Percentiles rank a stretch among this genome's conserved stretches.
Conservation (phyloP, 805 yeast species). For the Candida endomychidarum region DNA sequence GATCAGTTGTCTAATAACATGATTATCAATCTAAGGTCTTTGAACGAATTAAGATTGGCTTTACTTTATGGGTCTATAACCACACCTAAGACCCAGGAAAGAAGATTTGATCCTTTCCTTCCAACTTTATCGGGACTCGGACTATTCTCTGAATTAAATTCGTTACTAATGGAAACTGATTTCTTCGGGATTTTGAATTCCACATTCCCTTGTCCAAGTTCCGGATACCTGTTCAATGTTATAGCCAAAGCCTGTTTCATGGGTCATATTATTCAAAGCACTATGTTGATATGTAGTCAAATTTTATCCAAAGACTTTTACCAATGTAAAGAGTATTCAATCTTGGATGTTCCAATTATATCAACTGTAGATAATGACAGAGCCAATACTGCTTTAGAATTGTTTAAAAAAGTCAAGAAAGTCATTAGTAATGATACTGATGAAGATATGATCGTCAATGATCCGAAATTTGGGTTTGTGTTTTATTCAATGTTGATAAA, state of each 20-base stretch:
- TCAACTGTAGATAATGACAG: conserved; percentile 21
- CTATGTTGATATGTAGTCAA: conserved; percentile 25
- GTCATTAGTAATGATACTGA: conserved; percentile 9
- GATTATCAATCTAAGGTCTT: conserved; percentile 56
- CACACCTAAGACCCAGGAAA: conserved; percentile 33
- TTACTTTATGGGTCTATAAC: conserved; percentile 32
- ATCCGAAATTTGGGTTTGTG: conserved; percentile 34
- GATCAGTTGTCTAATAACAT: conserved; percentile 63
- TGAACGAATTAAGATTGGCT: conserved; percentile 39
- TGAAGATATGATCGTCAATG: conserved; percentile 17
- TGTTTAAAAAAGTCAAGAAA: conserved; percentile 24
- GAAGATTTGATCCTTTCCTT: conserved; percentile 30
- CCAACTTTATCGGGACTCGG: conserved; percentile 36
- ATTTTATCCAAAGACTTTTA: conserved; percentile 28
- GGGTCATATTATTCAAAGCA: conserved; percentile 52
- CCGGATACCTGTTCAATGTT: conserved; percentile 46
- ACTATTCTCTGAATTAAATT: conserved; percentile 27
- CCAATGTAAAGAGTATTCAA: conserved; percentile 21
- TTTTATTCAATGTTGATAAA: conserved; percentile 56
- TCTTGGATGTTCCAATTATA: conserved; percentile 40
- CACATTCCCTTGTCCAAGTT: conserved; percentile 46
- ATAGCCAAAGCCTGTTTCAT: conserved; percentile 50
- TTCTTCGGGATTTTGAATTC: conserved; percentile 54
- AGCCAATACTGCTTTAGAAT: conserved; percentile 20
- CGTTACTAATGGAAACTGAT: conserved; percentile 43